These are phyloP conservation scores for Fomitopsis pinicola DNA, from an alignment of 1,284 basidiomycete species.

Conservation along the genomic window DNA sequence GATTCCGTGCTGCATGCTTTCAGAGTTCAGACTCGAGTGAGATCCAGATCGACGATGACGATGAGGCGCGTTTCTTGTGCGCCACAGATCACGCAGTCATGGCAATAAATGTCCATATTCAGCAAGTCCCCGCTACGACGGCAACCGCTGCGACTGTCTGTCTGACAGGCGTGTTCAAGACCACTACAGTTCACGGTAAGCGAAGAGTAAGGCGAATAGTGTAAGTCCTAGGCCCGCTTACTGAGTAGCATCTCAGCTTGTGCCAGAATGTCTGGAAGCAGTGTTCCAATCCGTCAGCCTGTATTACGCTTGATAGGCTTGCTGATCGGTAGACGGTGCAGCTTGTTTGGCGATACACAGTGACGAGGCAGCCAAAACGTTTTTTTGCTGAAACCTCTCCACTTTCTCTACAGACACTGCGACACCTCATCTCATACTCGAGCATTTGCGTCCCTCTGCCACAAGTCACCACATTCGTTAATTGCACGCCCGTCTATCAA, in stretches of 20 bases:
- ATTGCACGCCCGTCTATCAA: too few species aligned
- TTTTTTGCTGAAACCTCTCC: too few species aligned
- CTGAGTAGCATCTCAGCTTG: too few species aligned
- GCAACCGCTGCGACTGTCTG: neutral
- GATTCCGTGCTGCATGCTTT: neutral
- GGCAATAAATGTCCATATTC: neutral
- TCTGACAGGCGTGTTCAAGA: too few species aligned
- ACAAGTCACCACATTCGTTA: neutral
- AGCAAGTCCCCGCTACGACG: neutral
- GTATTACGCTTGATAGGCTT: neutral
- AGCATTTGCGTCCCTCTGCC: neutral
- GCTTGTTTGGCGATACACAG: too few species aligned
- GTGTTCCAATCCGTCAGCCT: neutral
- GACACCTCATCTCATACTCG: too few species aligned
- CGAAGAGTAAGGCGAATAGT: too few species aligned
- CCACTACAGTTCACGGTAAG: too few species aligned
- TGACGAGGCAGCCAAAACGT: too few species aligned
- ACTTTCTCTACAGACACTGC: too few species aligned
- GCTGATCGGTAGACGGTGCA: neutral
- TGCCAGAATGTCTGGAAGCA: too few species aligned
- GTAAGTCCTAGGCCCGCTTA: too few species aligned
- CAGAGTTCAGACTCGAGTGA: neutral
- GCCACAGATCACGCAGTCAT: neutral
- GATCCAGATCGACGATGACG: slow-evolving; percentile 1
- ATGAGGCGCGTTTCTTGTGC: neutral